Evolutionary conservation across 805 yeast genomes (phyloP).

Genomic region (Yarrowia porcina): DNA sequence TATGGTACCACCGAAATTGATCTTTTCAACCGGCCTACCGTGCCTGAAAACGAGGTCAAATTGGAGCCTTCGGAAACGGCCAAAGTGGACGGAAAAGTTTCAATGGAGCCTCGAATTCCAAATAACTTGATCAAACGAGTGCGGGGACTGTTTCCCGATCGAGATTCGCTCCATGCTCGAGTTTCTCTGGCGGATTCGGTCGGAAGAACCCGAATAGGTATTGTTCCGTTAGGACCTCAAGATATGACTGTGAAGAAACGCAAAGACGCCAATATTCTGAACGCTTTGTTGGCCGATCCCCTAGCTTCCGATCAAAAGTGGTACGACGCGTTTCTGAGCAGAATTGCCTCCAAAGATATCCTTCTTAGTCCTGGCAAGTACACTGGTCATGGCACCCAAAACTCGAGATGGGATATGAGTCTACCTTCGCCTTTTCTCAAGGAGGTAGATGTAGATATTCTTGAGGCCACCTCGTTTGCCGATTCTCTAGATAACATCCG

Average conservation of each 20-base stretch:
- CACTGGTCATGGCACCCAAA: slow-evolving; percentile 36
- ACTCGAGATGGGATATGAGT: slow-evolving; percentile 36
- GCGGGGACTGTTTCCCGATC: slow-evolving; percentile 31
- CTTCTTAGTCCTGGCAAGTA: slow-evolving; percentile 33
- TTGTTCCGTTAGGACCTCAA: slow-evolving; percentile 34
- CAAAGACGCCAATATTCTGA: slow-evolving; percentile 31
- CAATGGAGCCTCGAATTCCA: slow-evolving; percentile 13
- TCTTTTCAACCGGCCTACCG: slow-evolving; percentile 9
- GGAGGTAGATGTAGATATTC: slow-evolving; percentile 32
- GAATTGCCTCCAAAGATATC: slow-evolving; percentile 38
- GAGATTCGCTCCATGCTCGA: slow-evolving; percentile 34
- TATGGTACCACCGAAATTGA: slow-evolving; percentile 7
- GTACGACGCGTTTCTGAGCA: slow-evolving; percentile 33
- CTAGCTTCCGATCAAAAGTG: slow-evolving; percentile 36
- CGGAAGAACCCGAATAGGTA: slow-evolving; percentile 33
- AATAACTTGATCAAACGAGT: slow-evolving; percentile 1
- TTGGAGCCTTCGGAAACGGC: slow-evolving; percentile 10
- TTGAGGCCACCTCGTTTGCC: slow-evolving; percentile 35
- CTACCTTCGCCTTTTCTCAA: slow-evolving; percentile 33
- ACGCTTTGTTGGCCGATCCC: slow-evolving; percentile 39
- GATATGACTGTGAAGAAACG: slow-evolving; percentile 31
- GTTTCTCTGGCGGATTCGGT: slow-evolving; percentile 30
- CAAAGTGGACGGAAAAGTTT: slow-evolving; percentile 3
- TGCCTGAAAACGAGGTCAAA: background rate
- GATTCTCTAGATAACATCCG: slow-evolving; percentile 36